Base-by-base conservation (phyloP, 768 basidiomycete genomes). In the Auriscalpium vulgare region DNA sequence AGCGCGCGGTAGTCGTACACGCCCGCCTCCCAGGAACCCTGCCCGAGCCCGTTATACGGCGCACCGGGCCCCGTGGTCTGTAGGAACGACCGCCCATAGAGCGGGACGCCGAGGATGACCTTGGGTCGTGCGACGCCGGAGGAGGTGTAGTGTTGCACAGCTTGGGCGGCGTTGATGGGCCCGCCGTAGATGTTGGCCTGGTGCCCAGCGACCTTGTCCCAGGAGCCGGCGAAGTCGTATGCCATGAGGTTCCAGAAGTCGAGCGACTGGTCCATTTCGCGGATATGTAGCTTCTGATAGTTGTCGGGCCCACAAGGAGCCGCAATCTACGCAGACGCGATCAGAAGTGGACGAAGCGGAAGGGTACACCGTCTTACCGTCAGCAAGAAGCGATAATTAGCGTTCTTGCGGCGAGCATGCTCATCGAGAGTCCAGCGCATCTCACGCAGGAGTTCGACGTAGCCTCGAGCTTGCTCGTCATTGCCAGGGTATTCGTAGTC, bases 161-260 rank as follows among this genome's bases (percentile, higher is more conserved):
- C 81, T 43, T 78, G 76, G 8, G 82, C 72, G 11, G 80, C 84
- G 58, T 77, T 87, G 59, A 88, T 76, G 13, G 82, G 75, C 0
- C 78, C 81, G 0, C 85, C 86, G 61, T 79, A 87, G 14, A 98
- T 64, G 58, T 89, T 92, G 1, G 97, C 93, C 71, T 97, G 95
- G 67, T 98, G 84, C 62, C 85, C 83, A 5, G 87, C 81, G 54
- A 78, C 65, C 16, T 65, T 57, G 62, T 89, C 88, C 87, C 87
- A 90, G 19, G 87, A 88, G 21, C 88, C 88, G 58, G 87, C 86
- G 63, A 87, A 91, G 67, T 91, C 90, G 61, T 92, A 91, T 1
- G 87, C 84, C 97, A 99, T 99, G 69, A 99, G 72, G 67, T 99
- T 98, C 95, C 94, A 98, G 68, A 97, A 94, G 65, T 92, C 89